Conservation (phyloP, 148 eudicot genomes). For the Rhododendron ferrugineum region DNA sequence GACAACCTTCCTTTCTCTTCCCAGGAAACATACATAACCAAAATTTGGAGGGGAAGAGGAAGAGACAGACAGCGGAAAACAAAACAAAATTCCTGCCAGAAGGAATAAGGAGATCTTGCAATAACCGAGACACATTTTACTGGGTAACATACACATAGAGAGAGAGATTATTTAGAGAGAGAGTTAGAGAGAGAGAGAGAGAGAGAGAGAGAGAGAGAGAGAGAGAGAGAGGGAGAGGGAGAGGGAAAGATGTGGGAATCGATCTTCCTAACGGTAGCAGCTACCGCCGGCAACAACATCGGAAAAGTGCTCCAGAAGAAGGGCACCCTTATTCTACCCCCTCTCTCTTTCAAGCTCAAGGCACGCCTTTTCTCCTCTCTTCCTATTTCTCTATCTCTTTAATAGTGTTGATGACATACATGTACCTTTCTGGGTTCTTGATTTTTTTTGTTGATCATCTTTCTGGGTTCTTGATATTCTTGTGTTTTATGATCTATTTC, state of each 20-base stretch:
- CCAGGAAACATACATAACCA: neutral
- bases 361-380: conserved; percentile 7
- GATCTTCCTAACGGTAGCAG: conserved; percentile 51
- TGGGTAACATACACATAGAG: neutral
- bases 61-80: neutral
- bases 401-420: neutral
- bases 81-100: neutral
- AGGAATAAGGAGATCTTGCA: neutral
- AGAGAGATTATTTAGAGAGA: conserved; percentile 3
- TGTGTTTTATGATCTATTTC: neutral
- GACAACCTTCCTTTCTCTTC: neutral
- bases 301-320: conserved; percentile 69
- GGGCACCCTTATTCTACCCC: conserved; percentile 62
- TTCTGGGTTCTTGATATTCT: neutral
- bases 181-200: conserved; percentile 11
- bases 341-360: conserved; percentile 66
- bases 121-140: neutral
- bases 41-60: neutral
- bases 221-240: conserved; percentile 11
- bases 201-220: conserved; percentile 17
- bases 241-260: conserved; percentile 56
- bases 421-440: neutral
- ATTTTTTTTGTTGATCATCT: neutral
- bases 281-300: conserved; percentile 67
- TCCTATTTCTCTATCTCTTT: neutral